Evolutionary conservation across 1,139 yeast species (phyloP), one percentile per base, ranked within the genome.

Genomic region (Protomyces pachydermus): DNA sequence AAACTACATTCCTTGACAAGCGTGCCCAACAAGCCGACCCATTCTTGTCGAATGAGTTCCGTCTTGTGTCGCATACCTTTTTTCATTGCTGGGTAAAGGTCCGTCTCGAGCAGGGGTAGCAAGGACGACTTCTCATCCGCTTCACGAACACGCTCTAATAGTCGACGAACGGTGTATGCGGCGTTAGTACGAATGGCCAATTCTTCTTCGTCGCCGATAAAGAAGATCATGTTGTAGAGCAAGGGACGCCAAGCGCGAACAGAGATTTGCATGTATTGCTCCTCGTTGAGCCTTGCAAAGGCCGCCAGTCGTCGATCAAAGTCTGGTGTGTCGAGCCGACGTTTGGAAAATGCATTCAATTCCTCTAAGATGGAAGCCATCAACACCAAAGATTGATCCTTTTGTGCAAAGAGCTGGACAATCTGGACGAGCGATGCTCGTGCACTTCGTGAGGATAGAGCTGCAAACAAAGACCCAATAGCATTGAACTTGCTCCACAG

Each of bases 121-220:
- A 79, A 79, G 2, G 69, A 70, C 2, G 84, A 78, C 14, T 42
- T 53, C 10, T 46, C 53, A 16, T 70, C 65, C 25, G 71, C 58
- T 39, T 70, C 34, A 3, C 56, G 45, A 45, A 79, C 76, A 46
- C 82, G 79, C 70, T 89, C 96, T 60, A 89, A 77, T 72, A 85
- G 90, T 58, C 87, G 79, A 65, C 80, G 81, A 67, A 93, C 74
- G 1, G 86, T 76, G 70, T 82, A 86, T 0, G 89, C 77, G 1
- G 97, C 90, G 72, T 88, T 90, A 0, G 89, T 82, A 74, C 98
- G 81, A 63, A 93, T 77, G 0, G 96, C 87, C 66, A 88, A 79
- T 73, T 93, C 99, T 25, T 84, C 86, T 45, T 84, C 86, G 71
- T 90, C 96, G 66, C 85, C 85, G 66, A 93, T 82, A 73, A 83